These are phyloP conservation scores for Nigrograna mackinnonii DNA, from an alignment of 2,329 filamentous ascomycete genomes.

Conservation along the genomic window DNA sequence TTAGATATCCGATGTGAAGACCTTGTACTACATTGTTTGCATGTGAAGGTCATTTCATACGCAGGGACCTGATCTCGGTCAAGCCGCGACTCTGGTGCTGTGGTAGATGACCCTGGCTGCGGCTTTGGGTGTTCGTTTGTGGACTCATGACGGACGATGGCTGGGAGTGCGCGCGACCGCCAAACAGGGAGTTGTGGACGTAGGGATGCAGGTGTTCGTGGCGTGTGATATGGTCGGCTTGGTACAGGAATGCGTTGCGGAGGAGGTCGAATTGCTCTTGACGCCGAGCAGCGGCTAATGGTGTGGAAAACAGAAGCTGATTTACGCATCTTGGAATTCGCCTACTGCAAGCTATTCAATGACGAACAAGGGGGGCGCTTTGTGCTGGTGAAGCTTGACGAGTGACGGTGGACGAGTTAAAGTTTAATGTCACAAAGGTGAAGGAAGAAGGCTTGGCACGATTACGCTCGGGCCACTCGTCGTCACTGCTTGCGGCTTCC, in stretches of 20 bases:
- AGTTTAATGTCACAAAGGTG: no score
- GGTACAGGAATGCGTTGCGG: conserved; percentile 24
- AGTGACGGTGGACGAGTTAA: no score
- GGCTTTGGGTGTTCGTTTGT: conserved; percentile 17
- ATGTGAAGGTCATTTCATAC: conserved; percentile 91
- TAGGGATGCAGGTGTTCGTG: conserved; percentile 19
- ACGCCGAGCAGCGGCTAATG: conserved; percentile 18
- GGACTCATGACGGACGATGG: conserved; percentile 27
- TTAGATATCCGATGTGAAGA: conserved; percentile 88
- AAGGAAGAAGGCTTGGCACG: no score
- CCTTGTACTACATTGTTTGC: conserved; percentile 78
- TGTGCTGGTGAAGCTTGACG: no score
- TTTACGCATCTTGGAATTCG: no score
- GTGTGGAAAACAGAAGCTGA: no score
- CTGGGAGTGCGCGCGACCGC: conserved; percentile 6
- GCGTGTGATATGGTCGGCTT: conserved; percentile 27
- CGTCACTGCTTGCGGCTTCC: no score
- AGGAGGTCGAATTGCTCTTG: conserved; percentile 14
- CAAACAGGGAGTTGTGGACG: conserved; percentile 19
- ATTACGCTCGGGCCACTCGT: no score
- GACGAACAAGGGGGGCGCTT: no score
- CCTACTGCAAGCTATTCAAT: no score
- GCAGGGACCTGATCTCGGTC: conserved; percentile 59
- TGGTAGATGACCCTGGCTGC: conserved; percentile 26
- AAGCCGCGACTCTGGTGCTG: conserved; percentile 36